Evolutionary conservation across 768 basidiomycete species (phyloP).

Genomic region (Russula foetens): DNA sequence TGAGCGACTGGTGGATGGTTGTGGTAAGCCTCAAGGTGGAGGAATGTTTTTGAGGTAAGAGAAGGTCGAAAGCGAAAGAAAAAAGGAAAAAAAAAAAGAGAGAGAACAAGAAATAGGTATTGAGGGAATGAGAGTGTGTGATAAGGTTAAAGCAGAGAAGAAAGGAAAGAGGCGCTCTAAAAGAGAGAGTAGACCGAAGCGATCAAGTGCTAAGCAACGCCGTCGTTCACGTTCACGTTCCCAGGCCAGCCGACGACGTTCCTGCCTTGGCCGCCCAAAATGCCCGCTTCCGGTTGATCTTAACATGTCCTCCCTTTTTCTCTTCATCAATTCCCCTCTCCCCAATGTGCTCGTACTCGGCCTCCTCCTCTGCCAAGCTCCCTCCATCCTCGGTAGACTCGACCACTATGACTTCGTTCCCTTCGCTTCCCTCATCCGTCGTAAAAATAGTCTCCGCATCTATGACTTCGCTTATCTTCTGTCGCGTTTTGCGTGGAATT

Average conservation of each 20-base stretch:
- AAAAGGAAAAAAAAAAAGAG: constrained; percentile 2
- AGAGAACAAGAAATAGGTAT: constrained; percentile 3
- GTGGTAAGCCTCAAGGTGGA: not conserved
- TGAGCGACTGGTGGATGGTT: constrained; percentile 12
- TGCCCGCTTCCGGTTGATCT: constrained; percentile 34
- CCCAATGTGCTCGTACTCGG: constrained; percentile 5
- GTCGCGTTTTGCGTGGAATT: constrained; percentile 39
- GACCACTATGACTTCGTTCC: constrained; percentile 21
- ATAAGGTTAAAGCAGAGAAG: constrained; percentile 2
- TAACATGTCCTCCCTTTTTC: constrained; percentile 19
- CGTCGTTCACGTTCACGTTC: not conserved
- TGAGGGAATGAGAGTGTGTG: not conserved
- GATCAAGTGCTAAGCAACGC: not conserved
- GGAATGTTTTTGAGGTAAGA: not conserved
- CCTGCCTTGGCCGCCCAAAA: constrained; percentile 52
- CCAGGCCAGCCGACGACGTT: not conserved
- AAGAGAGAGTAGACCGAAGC: too few species aligned
- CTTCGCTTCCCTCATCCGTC: constrained; percentile 36
- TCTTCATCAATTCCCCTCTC: constrained; percentile 15
- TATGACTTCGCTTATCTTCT: constrained; percentile 31
- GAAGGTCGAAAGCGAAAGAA: constrained; percentile 5
- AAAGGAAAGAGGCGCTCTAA: too few species aligned
- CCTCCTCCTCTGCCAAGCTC: not conserved
- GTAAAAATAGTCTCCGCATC: constrained; percentile 43
- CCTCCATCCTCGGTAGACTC: constrained; percentile 4